phyloP scores from a whole-genome alignment of 2,329 filamentous ascomycete genomes.

The Scedosporium dehoogii region DNA sequence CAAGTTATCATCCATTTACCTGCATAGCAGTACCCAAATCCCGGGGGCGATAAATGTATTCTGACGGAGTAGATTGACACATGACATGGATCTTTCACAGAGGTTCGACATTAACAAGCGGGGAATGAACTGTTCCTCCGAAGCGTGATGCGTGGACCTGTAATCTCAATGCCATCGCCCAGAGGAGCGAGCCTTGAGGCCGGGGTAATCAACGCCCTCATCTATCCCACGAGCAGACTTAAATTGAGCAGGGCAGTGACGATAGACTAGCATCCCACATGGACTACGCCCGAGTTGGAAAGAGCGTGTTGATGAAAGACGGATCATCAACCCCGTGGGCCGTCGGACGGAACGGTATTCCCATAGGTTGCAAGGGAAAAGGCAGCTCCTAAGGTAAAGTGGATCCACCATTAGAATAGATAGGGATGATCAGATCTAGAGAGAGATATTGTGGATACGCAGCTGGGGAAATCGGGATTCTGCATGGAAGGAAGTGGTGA shows the following conservation, averaged over 20 bases:
- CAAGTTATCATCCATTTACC: not conserved
- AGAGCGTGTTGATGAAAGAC: constrained; percentile 1
- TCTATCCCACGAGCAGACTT: not conserved
- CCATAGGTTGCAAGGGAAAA: not conserved
- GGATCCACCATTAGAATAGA: not conserved
- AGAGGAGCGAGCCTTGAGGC: not conserved
- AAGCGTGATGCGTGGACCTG: not conserved
- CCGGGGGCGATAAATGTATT: not conserved
- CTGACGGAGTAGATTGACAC: too few relatives aligned
- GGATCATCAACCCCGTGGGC: constrained; percentile 5
- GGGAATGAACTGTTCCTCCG: not conserved
- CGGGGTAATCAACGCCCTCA: not conserved
- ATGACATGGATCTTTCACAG: not conserved
- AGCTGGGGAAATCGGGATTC: not conserved
- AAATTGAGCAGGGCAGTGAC: not conserved
- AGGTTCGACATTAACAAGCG: not conserved
- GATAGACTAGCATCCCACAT: not conserved
- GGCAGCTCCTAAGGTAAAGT: not conserved
- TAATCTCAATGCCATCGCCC: not conserved
- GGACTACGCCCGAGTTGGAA: not conserved
- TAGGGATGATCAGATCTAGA: not conserved
- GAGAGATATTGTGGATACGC: not conserved
- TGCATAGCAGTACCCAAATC: not conserved
- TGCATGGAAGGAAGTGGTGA: not conserved
- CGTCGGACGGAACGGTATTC: constrained; percentile 1